Base-by-base conservation (phyloP, 176 grass and related monocot species). In the Oryza brachyantha region DNA sequence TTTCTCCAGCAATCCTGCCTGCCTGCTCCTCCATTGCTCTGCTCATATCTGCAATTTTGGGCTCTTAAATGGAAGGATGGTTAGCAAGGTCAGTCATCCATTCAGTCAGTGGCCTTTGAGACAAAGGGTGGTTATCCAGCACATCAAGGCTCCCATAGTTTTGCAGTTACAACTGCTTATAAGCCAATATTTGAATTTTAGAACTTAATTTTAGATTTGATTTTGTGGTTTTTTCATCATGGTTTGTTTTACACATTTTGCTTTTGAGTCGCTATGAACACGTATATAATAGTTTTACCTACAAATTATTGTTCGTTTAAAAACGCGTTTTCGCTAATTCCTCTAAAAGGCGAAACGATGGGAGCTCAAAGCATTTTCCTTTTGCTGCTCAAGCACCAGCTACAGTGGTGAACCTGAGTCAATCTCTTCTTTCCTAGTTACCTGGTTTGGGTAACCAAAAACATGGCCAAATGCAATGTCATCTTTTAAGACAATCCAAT, bases 41-140 rank as follows among this genome's bases (percentile, higher is more conserved):
- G 52, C 52, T 57, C 52, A 9, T 24, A 83, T 58, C 80, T 83
- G 70, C 41, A 72, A 79, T 72, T 78, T 72, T 69, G 58, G 67
- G 36, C 66, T 42, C 83, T 64, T 85, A 65, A 78, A 85, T 72
- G 83, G 40, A 64, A 58, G 43, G 13, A 57, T 58, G 26, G 34
- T 16, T 19, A 9, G 25, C 48, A 39, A 70, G n/a, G 14, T 64
- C 4, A 73, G 5, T 22, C 52, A 55, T 0, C 22, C 50, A 57
- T 0, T 57, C 52, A 61, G 67, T 72, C 64, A 85, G 42, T 72
- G 29, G 42, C 74, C 42, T 19, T 19, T 14, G 34, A 41, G 67
- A 72, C 67, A 85, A 85, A 22, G 81, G 57, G 74, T 78, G 16
- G 82, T 76, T 69, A 57, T 22, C 17, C 43, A 46, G 69, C 69